phyloP scores from a whole-genome alignment of 164 flowering plant species.

The Kalanchoe fedtschenkoi region DNA sequence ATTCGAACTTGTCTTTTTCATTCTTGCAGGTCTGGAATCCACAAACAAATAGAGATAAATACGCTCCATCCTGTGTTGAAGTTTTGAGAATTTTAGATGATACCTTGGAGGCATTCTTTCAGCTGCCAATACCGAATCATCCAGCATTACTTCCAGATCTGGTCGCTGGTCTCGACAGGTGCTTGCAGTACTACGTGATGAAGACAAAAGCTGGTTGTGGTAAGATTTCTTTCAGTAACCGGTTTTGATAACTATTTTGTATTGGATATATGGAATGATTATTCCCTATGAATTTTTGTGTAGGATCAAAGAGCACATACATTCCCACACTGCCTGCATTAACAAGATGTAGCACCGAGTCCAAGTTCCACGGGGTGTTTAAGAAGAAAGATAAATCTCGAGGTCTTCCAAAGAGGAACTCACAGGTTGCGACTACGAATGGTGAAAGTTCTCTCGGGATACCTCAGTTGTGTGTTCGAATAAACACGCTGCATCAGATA shows the following conservation, averaged over 20 bases:
- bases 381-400: slow-evolving; percentile 77
- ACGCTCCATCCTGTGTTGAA: slow-evolving; percentile 84
- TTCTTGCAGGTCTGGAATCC: slow-evolving; percentile 74
- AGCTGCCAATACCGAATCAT: slow-evolving; percentile 85
- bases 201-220: slow-evolving; percentile 98
- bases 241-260: neutral
- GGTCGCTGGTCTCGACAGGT: slow-evolving; percentile 68
- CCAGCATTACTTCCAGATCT: slow-evolving; percentile 85
- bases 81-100: slow-evolving; percentile 68
- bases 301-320: slow-evolving; percentile 71
- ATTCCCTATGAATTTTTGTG: slow-evolving; percentile 10
- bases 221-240: slow-evolving; percentile 16
- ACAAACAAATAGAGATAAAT: slow-evolving; percentile 51
- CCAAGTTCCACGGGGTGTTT: slow-evolving; percentile 59
- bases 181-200: slow-evolving; percentile 66
- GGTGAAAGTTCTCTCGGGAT: slow-evolving; percentile 46
- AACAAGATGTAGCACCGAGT: slow-evolving; percentile 71
- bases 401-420: slow-evolving; percentile 36
- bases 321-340: slow-evolving; percentile 85
- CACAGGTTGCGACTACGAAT: slow-evolving; percentile 59
- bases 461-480: slow-evolving; percentile 69
- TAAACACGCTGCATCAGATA: slow-evolving; percentile 65
- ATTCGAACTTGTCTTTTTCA: too few species aligned
- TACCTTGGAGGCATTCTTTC: slow-evolving; percentile 80
- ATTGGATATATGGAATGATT: slow-evolving; percentile 4